A percentile compares a stretch with the other conserved stretches of the same genome.
phyloP scores from a whole-genome alignment of 306 rosid species.

The Bauhinia variegata region DNA sequence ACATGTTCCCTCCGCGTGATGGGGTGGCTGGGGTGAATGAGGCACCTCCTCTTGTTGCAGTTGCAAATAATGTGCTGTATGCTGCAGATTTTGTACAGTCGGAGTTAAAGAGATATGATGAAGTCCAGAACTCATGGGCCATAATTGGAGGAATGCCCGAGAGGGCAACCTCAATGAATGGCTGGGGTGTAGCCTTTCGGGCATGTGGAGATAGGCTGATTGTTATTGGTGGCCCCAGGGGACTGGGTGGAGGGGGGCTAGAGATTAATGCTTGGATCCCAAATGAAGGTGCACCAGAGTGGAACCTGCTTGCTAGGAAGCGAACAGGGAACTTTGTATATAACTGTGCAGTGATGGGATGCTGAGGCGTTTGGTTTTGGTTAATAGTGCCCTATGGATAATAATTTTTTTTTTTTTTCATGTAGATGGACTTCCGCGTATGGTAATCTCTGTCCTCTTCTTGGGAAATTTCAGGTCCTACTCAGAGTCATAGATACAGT shows the following conservation, averaged over 20 bases:
- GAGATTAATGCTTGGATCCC: conserved; percentile 66
- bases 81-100: conserved; percentile 61
- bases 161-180: conserved; percentile 46
- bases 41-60: conserved; percentile 90
- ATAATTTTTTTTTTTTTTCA: conserved; percentile 43
- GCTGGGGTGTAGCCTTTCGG: conserved; percentile 80
- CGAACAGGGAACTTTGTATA: conserved; percentile 60
- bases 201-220: conserved; percentile 68
- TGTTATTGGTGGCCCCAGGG: conserved; percentile 61
- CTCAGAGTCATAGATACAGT: conserved; percentile 44
- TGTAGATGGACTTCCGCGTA: conserved; percentile 41
- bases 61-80: conserved; percentile 67
- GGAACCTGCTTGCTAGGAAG: conserved; percentile 63
- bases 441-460: conserved; percentile 50
- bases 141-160: conserved; percentile 67
- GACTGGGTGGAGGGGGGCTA: conserved; percentile 26
- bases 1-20: conserved; percentile 59
- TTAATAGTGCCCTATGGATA: conserved; percentile 32
- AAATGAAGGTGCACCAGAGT: conserved; percentile 49
- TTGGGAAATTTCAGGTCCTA: conserved; percentile 44
- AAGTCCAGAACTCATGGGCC: conserved; percentile 47
- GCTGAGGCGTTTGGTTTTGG: conserved; percentile 46
- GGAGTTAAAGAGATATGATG: conserved; percentile 58
- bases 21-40: conserved; percentile 39
- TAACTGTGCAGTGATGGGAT: conserved; percentile 85